phyloP scores from a whole-genome alignment of 345 rosid genomes.

The Lagerstroemia speciosa region DNA sequence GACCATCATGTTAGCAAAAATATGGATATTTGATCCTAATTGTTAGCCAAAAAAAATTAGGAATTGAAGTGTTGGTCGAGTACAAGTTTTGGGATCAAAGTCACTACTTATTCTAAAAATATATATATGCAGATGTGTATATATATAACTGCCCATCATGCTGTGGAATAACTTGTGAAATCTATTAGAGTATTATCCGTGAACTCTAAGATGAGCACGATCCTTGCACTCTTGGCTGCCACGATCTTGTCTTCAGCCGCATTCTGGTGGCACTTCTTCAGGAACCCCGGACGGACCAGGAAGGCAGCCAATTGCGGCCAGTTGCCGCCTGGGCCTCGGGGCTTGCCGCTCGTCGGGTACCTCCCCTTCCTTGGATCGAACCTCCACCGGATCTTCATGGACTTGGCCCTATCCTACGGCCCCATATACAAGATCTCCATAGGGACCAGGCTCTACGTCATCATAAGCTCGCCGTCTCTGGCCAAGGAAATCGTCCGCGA shows the following conservation, averaged over 20 bases:
- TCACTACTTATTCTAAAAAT: no score
- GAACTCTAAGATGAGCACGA: no score
- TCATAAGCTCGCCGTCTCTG: conserved; percentile 23
- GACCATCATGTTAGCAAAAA: no score
- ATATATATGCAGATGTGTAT: no score
- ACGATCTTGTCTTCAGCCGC: neutral
- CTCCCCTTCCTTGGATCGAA: conserved; percentile 22
- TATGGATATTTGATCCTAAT: no score
- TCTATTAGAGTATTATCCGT: no score
- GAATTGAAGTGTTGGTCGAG: no score
- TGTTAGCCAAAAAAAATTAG: no score
- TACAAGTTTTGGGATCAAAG: no score
- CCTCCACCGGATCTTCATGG: conserved; percentile 19
- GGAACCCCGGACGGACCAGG: no score
- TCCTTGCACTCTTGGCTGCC: neutral
- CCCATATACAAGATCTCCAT: conserved; percentile 24
- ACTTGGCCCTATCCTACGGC: conserved; percentile 17
- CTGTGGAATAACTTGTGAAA: no score
- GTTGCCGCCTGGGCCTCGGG: conserved; percentile 8
- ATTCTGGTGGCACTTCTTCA: neutral
- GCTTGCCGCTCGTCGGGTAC: conserved; percentile 11
- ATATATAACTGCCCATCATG: no score
- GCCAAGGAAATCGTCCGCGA: conserved; percentile 20
- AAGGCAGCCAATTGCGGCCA: neutral
- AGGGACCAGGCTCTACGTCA: conserved; percentile 16